Conservation (phyloP, 1,284 basidiomycete species). For the Trametes sp. region DNA sequence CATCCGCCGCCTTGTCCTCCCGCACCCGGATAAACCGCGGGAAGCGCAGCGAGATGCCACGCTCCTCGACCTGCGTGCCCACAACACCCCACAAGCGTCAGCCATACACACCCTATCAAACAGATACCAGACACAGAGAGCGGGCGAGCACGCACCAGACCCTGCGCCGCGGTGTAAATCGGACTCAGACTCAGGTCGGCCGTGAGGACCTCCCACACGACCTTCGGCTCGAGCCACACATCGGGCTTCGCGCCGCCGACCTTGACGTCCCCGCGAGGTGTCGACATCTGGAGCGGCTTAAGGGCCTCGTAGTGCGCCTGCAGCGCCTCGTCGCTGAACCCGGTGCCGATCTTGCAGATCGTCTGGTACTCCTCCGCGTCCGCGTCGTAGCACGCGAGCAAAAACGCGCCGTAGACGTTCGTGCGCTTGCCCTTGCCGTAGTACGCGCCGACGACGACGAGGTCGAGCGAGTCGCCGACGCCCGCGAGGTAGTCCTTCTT, state of each 20-base stretch:
- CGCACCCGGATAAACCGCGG: constrained; percentile 92
- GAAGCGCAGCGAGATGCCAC: constrained; percentile 95
- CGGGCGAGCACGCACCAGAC: constrained; percentile 68
- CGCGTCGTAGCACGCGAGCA: constrained; percentile 93
- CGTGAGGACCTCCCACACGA: constrained; percentile 98
- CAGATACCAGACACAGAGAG: background rate
- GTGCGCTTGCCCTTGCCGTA: constrained; percentile 98
- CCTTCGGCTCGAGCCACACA: constrained; percentile 93
- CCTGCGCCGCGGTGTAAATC: constrained; percentile 96
- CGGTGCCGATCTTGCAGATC: constrained; percentile 99
- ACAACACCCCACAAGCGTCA: background rate
- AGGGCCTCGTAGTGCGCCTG: constrained; percentile 86
- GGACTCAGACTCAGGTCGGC: constrained; percentile 98
- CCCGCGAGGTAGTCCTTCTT: constrained; percentile 99
- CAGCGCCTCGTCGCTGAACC: constrained; percentile 93
- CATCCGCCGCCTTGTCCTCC: constrained; percentile 93
- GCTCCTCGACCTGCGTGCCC: constrained; percentile 71
- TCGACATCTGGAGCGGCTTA: constrained; percentile 77
- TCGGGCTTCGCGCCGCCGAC: constrained; percentile 92
- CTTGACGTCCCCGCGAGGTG: constrained; percentile 81
- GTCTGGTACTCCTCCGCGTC: constrained; percentile 94
- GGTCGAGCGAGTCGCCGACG: constrained; percentile 95
- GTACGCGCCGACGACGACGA: constrained; percentile 97
- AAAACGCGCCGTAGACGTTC: constrained; percentile 94
- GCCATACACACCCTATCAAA: background rate